Evolutionary conservation across 805 yeast species (phyloP).

Genomic region (Teunomyces gatunensis): DNA sequence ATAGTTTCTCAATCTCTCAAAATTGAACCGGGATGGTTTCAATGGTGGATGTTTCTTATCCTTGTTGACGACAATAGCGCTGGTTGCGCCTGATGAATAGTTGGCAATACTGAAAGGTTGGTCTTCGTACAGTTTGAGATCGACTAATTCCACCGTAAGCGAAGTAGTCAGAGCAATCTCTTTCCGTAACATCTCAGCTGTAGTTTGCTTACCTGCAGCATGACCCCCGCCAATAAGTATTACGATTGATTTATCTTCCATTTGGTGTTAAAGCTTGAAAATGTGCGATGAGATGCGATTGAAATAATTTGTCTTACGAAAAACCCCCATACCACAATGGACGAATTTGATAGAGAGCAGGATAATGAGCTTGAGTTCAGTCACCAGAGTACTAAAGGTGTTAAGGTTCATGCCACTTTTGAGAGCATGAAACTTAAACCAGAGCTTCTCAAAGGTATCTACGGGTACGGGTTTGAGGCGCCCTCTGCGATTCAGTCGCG

Average conservation of each 20-base stretch:
- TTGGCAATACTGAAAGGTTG: conserved; percentile 6
- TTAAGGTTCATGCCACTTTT: conserved; percentile 49
- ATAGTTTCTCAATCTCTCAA: conserved; percentile 22
- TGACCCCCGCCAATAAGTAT: conserved; percentile 63
- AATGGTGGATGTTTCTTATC: conserved; percentile 17
- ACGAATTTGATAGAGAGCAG: conserved; percentile 58
- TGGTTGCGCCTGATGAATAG: conserved; percentile 17
- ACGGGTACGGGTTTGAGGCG: conserved; percentile 76
- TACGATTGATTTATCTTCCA: conserved; percentile 21
- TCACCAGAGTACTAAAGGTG: conserved; percentile 46
- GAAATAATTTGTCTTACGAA: not conserved
- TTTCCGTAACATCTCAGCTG: conserved; percentile 35
- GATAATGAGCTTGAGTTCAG: conserved; percentile 62
- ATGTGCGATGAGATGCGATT: not conserved
- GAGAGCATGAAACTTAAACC: conserved; percentile 43
- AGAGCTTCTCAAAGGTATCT: conserved; percentile 50
- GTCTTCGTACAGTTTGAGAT: conserved; percentile 43
- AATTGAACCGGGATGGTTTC: conserved; percentile 45
- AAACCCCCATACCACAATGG: conserved; percentile 15
- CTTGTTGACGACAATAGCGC: conserved; percentile 30
- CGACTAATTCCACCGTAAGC: conserved; percentile 31
- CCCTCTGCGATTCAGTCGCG: conserved; percentile 83
- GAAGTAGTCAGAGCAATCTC: conserved; percentile 13
- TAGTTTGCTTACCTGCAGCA: conserved; percentile 51
- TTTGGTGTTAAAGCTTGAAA: conserved; percentile 3